Conservation (phyloP, 495 filamentous ascomycete species). For the Talaromyces borbonicus region DNA sequence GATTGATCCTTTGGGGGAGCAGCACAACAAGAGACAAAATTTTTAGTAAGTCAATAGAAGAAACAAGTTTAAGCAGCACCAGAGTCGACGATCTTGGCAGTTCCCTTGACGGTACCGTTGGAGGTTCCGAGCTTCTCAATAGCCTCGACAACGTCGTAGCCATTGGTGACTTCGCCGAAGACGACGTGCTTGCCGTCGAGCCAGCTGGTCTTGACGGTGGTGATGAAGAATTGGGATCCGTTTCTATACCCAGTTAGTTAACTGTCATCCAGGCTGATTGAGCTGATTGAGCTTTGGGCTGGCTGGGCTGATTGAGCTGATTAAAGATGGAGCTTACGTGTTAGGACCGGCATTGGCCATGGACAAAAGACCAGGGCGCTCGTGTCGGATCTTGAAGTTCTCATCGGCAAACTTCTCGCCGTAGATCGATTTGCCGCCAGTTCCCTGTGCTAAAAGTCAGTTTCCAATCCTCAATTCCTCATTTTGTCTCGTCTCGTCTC, state of each 20-base stretch:
- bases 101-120: slow-evolving; percentile 51
- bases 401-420: slow-evolving; percentile 96
- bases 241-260: slow-evolving; percentile 48
- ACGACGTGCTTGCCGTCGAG: slow-evolving; percentile 97
- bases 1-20: too few relatives aligned
- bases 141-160: slow-evolving; percentile 53
- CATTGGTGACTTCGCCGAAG: slow-evolving; percentile 81
- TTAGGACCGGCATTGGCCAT: slow-evolving; percentile 96
- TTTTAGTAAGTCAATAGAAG: not conserved
- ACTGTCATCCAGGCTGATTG: too few relatives aligned
- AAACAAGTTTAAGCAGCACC: slow-evolving; percentile 43
- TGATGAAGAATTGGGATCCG: slow-evolving; percentile 98
- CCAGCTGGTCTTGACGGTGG: slow-evolving; percentile 83
- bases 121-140: slow-evolving; percentile 61
- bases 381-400: slow-evolving; percentile 82
- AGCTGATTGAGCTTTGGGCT: too few relatives aligned
- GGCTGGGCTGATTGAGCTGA: too few relatives aligned
- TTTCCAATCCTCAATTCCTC: not conserved
- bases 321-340: slow-evolving; percentile 57
- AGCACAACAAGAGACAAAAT: not conserved
- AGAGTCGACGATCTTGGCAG: slow-evolving; percentile 51
- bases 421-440: slow-evolving; percentile 94
- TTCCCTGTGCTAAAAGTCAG: slow-evolving; percentile 39
- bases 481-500: not conserved
- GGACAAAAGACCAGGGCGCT: slow-evolving; percentile 77